Base-by-base conservation (phyloP, 768 basidiomycete species). In the Boletus subparvulus region DNA sequence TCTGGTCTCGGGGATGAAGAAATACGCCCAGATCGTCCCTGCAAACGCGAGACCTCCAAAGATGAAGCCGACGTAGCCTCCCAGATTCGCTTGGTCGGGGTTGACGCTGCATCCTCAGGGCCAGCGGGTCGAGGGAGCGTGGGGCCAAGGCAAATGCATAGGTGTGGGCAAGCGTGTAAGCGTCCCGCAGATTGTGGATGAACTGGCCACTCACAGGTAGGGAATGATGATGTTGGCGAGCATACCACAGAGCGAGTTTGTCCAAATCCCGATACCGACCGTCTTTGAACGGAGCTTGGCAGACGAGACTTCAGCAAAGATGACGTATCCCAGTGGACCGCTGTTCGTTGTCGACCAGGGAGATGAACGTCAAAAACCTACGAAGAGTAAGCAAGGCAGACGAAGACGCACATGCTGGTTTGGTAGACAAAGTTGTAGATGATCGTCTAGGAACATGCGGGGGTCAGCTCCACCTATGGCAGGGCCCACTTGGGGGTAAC, bases 381-480 rank as follows among this genome's bases (percentile, higher is more conserved):
- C 30, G 1, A 32, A 3, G n/a, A 4, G n/a, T n/a, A n/a, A n/a
- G n/a, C n/a, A n/a, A n/a, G n/a, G n/a, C n/a, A n/a, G n/a, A 30
- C 5, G 6, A 4, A 17, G n/a, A 43, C 69, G 52, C 16, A 71
- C 69, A 69, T 69, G 56, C 56, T 52, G 21, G 33, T 41, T 56
- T 71, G 67, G 50, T 63, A 71, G 17, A 67, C 59, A 52, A 69
- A 71, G 52, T 69, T 71, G 52, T 69, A 71, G 43, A 71, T 58
- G 47, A 69, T 65, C 54, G 67, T 69, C 69, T 69, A 16, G 2
- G 17, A 21, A 40, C 3, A 16, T 3, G 3, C 6, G 0, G 28
- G 24, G 3, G 26, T 59, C 16, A 56, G 43, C 7, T 13, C 19
- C 10, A 32, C 32, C 17, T 0, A 43, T 4, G 26, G 24, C 28